These are phyloP conservation scores for Sclerotinia trifoliorum DNA, from an alignment of 2,329 filamentous ascomycete species.

Conservation along the genomic window DNA sequence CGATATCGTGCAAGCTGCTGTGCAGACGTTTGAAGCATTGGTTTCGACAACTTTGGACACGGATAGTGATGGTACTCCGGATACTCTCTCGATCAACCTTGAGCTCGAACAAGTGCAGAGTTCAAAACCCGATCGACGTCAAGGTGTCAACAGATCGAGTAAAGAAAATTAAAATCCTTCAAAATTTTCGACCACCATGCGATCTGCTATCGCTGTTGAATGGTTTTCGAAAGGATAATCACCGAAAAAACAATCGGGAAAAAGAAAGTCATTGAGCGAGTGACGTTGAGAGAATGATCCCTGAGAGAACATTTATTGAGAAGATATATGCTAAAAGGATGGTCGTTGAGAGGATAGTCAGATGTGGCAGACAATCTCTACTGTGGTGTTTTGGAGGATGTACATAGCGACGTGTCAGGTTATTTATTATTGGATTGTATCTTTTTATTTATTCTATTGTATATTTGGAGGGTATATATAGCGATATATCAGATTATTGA, in stretches of 20 bases:
- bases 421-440: not conserved
- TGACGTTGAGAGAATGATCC: no score
- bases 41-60: not conserved
- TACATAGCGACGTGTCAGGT: no score
- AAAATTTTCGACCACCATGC: not conserved
- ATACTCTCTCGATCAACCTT: not conserved
- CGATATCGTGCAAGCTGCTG: not conserved
- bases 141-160: not conserved
- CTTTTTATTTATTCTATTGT: not conserved
- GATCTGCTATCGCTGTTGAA: not conserved
- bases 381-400: no score
- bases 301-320: no score
- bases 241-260: no score
- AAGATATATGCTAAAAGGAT: not conserved
- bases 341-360: not conserved
- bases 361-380: not conserved
- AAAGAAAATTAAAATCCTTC: not conserved
- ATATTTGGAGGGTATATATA: no score
- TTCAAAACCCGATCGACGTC: not conserved
- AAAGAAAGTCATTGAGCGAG: no score
- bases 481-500: no score
- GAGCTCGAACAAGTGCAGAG: not conserved
- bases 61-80: not conserved
- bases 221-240: not conserved
- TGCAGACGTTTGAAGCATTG: not conserved